These are phyloP conservation scores for Aurantiochytrium sp. DNA, from an alignment of 108 stramenopile genomes.

Conservation along the genomic window DNA sequence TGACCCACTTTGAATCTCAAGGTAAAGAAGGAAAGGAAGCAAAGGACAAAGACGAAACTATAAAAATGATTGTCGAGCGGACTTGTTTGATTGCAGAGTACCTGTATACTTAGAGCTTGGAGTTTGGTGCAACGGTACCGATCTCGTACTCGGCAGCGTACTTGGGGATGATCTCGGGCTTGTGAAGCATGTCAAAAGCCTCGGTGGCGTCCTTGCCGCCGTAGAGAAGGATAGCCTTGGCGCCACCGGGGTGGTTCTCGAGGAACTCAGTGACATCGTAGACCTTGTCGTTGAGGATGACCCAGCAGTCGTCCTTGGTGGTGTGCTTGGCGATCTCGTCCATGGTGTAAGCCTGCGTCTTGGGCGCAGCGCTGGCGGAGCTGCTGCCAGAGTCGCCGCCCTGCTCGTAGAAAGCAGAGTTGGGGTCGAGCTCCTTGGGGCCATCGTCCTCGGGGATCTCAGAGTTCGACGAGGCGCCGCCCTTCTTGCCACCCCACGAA, in stretches of 20 bases:
- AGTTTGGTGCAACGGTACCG: not conserved
- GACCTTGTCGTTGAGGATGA: slow-evolving; percentile 34
- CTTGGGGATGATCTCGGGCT: slow-evolving; percentile 50
- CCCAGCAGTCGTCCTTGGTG: slow-evolving; percentile 12
- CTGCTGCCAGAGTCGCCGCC: slow-evolving; percentile 22
- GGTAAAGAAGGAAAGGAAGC: too few relatives aligned
- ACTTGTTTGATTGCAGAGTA: too few relatives aligned
- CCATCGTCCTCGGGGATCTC: slow-evolving; percentile 3
- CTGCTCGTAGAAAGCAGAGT: slow-evolving; percentile 7
- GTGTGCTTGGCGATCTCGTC: slow-evolving; percentile 19
- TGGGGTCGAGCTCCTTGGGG: not conserved
- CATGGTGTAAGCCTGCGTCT: not conserved
- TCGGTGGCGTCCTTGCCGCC: slow-evolving; percentile 34
- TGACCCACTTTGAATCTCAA: too few relatives aligned
- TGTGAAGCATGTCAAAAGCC: slow-evolving; percentile 42
- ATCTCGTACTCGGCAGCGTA: not conserved
- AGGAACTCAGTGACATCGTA: slow-evolving; percentile 56
- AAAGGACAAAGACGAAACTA: too few relatives aligned
- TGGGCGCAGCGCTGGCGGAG: slow-evolving; percentile 6
- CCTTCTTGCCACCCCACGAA: not conserved
- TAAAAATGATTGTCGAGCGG: too few relatives aligned
- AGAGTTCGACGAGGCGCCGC: not conserved
- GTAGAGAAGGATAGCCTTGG: slow-evolving; percentile 37
- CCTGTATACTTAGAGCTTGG: not conserved
- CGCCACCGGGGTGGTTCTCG: slow-evolving; percentile 51